Evolutionary conservation across 495 filamentous ascomycete genomes (phyloP), one percentile per base, ranked within the genome.

Genomic region (Aspergillus sclerotioniger): DNA sequence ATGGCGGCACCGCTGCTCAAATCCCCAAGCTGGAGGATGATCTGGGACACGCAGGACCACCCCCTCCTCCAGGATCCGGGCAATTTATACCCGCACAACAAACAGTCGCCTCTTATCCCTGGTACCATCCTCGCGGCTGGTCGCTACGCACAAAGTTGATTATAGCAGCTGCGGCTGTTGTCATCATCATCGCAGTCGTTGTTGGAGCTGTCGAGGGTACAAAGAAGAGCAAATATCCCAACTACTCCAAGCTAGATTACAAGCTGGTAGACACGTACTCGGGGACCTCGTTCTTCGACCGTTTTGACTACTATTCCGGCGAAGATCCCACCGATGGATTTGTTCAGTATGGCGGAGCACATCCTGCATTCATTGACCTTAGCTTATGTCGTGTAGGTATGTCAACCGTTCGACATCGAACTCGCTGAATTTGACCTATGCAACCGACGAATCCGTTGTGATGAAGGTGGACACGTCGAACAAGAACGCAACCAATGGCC

Each of bases 41-140:
- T 47, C 37, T 66, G 12, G 58, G 59, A 46, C 48, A 55, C 37
- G 59, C 61, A 64, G 69, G 56, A 43, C 58, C 12, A 1, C 56
- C 56, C 12, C 56, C 61, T 29, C 45, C 28, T n/a, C 59, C 59
- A 0, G 57, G 52, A 3, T 13, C 53, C 10, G 48, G 19, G 15
- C 21, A 25, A 32, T 13, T 44, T 1, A 16, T 47, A 8, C 8
- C 57, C 8, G 53, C 57, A 8, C 17, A 15, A 43, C 10, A 21
- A 31, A 43, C 39, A 3, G 50, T 39, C 54, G 43, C 54, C 10
- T n/a, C 25, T 0, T 15, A 7, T 8, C 52, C 61, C 13, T 72
- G 79, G 79, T 83, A 78, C 61, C 70, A 85, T 39, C 75, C 79
- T 4, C 76, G 68, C n/a, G 70, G 68, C 21, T 83, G 82, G 81